Evolutionary conservation across 768 basidiomycete species (phyloP).

Genomic region (Suillus clintonianus): DNA sequence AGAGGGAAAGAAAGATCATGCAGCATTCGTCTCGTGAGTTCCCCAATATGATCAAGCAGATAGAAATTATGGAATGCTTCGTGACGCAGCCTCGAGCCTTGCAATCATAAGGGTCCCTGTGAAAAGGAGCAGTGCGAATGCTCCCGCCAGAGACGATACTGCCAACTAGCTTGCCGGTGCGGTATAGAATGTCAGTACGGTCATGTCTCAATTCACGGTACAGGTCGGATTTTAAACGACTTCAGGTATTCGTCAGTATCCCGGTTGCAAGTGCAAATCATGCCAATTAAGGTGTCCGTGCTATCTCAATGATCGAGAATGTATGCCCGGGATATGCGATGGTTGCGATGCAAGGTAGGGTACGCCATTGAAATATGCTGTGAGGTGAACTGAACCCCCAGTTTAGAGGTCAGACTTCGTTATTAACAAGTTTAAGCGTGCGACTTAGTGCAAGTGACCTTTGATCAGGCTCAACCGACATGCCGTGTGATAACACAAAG

Average conservation of each 20-base stretch:
- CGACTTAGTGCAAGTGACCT: background rate
- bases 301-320: slow-evolving; percentile 39
- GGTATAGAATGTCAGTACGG: slow-evolving; percentile 37
- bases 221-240: slow-evolving; percentile 14
- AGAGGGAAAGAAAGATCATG: slow-evolving; percentile 11
- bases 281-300: slow-evolving; percentile 39
- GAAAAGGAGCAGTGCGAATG: slow-evolving; percentile 43
- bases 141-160: slow-evolving; percentile 38
- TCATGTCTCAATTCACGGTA: slow-evolving; percentile 8
- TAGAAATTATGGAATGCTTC: background rate
- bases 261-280: slow-evolving; percentile 42
- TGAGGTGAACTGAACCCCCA: background rate
- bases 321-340: slow-evolving; percentile 53
- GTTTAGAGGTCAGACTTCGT: slow-evolving; percentile 22
- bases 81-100: slow-evolving; percentile 35
- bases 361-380: background rate
- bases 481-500: slow-evolving; percentile 29
- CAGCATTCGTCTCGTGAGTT: slow-evolving; percentile 13
- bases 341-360: slow-evolving; percentile 46
- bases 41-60: background rate
- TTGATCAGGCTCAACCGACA: slow-evolving; percentile 18
- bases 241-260: slow-evolving; percentile 42
- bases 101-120: slow-evolving; percentile 52
- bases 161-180: slow-evolving; percentile 52
- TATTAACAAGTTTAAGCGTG: background rate